phyloP scores from a whole-genome alignment of 2,329 filamentous ascomycete genomes.

The Teratosphaeria zuluensis region DNA sequence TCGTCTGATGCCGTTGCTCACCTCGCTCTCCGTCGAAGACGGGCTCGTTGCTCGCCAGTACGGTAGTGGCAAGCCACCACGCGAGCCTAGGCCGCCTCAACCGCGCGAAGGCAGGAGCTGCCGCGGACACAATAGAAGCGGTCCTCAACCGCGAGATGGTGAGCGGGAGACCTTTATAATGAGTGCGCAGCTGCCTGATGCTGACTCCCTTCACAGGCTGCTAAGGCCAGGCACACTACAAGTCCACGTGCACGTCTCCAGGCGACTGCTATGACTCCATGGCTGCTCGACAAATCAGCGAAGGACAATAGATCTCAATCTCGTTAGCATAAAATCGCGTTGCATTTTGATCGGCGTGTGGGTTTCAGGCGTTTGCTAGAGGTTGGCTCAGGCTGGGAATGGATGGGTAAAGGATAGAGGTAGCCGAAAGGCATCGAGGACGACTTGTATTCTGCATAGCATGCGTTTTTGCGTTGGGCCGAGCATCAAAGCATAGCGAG shows the following conservation, averaged over 20 bases:
- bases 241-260: not conserved
- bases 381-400: not conserved
- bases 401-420: not conserved
- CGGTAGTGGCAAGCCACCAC: not conserved
- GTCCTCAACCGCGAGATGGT: constrained; percentile 3
- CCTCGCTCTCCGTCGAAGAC: not conserved
- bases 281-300: not conserved
- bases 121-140: not conserved
- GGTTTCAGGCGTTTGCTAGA: not conserved
- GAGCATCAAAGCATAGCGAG: not conserved
- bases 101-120: not conserved
- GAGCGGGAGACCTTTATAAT: not conserved
- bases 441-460: not conserved
- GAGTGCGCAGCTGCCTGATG: not conserved
- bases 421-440: not conserved
- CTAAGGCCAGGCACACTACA: not conserved
- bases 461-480: not conserved
- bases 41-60: not conserved
- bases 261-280: not conserved
- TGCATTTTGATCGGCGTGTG: not conserved
- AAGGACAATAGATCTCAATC: not conserved
- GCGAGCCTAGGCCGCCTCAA: not conserved
- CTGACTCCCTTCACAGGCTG: not conserved
- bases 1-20: not conserved
- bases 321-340: not conserved